Conservation (phyloP, 805 yeast genomes). For the Kuraishia ogatae region DNA sequence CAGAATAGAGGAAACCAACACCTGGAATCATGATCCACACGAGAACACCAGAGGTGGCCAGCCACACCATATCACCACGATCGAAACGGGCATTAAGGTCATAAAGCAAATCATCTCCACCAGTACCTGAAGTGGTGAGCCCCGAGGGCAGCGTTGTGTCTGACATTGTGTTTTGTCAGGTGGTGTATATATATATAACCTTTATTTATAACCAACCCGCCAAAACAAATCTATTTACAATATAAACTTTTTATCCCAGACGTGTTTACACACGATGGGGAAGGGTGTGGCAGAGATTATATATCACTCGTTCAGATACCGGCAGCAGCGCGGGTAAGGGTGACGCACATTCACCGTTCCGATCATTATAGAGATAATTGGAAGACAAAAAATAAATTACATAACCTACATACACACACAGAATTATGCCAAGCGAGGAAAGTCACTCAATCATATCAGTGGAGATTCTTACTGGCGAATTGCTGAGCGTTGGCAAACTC, state of each 20-base stretch:
- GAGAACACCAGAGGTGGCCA: slow-evolving; percentile 64
- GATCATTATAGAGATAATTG: background rate
- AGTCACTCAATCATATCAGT: background rate
- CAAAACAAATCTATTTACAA: background rate
- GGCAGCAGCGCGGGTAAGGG: background rate
- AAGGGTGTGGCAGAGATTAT: background rate
- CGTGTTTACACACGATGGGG: background rate
- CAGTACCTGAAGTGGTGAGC: slow-evolving; percentile 56
- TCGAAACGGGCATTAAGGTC: slow-evolving; percentile 68
- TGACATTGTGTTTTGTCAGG: slow-evolving; percentile 7
- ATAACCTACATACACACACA: background rate
- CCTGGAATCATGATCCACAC: slow-evolving; percentile 98
- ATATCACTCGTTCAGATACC: background rate
- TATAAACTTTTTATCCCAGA: no score
- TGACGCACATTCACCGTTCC: background rate
- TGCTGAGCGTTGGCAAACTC: background rate
- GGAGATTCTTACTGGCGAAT: background rate
- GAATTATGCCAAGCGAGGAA: background rate
- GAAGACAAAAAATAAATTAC: background rate
- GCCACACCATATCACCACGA: slow-evolving; percentile 78
- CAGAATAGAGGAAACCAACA: slow-evolving; percentile 87
- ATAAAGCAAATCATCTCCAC: slow-evolving; percentile 69
- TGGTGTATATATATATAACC: background rate
- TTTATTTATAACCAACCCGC: background rate
- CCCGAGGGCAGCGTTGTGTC: slow-evolving; percentile 22